A percentile compares a stretch with the other conserved stretches of the same genome.
Evolutionary conservation across 169 alveolate genomes (phyloP).

Genomic region (Plasmodium fragile): DNA sequence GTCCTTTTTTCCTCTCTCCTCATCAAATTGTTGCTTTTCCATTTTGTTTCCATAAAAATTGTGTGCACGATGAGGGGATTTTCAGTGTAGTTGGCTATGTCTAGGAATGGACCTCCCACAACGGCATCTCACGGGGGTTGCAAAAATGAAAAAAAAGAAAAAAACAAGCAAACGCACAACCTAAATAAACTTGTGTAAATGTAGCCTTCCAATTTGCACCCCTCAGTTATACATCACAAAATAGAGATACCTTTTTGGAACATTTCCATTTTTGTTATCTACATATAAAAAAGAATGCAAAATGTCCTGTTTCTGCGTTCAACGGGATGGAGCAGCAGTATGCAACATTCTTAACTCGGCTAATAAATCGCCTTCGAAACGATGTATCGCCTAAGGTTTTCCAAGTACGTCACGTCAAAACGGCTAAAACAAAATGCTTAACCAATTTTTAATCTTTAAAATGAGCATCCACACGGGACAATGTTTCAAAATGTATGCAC

Average conservation of each 20-base stretch:
- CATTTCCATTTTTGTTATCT: background rate
- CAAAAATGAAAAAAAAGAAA: background rate
- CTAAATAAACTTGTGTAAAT: background rate
- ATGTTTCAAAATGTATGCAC: background rate
- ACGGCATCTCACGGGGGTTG: background rate
- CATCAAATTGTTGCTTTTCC: constrained; percentile 4
- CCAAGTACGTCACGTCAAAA: background rate
- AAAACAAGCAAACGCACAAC: background rate
- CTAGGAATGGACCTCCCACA: background rate
- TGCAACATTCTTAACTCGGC: background rate
- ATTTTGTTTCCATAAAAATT: constrained; percentile 5
- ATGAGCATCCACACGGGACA: background rate
- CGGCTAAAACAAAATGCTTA: background rate
- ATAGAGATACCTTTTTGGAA: background rate
- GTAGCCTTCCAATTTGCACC: background rate
- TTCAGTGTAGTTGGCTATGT: background rate
- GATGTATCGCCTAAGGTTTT: background rate
- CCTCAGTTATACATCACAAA: background rate
- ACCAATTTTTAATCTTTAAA: background rate
- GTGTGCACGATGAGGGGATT: background rate
- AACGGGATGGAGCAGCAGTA: background rate
- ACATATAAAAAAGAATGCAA: background rate
- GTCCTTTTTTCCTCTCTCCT: background rate
- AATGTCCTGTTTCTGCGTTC: background rate
- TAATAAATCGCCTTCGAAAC: background rate